Evolutionary conservation across 306 rosid genomes (phyloP).

Genomic region (Cucurbita argyrosperma): DNA sequence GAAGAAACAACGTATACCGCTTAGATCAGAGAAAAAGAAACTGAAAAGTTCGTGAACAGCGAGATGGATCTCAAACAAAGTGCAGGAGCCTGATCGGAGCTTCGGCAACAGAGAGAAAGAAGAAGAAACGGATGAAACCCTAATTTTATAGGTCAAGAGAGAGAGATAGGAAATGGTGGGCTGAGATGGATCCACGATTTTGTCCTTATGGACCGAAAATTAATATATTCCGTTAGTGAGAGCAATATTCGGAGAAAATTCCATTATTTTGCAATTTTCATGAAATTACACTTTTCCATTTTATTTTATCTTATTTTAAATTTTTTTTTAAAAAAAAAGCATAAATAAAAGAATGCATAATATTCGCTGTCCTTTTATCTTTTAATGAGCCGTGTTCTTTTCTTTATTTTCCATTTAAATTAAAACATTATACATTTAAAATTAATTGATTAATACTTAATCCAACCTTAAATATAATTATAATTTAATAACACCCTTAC

Average conservation of each 20-base stretch:
- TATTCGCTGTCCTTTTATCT: neutral
- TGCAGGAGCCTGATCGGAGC: neutral
- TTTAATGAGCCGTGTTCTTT: neutral
- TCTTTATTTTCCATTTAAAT: neutral
- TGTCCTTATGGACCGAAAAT: neutral
- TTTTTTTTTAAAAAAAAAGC: too few species aligned
- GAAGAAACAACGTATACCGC: neutral
- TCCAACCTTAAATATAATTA: too few species aligned
- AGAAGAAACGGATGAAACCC: neutral
- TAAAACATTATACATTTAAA: too few species aligned
- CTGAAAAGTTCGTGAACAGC: neutral
- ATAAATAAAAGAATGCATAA: neutral
- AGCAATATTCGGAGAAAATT: neutral
- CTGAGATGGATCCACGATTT: slow-evolving; percentile 29
- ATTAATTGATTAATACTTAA: too few species aligned
- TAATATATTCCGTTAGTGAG: neutral
- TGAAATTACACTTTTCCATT: neutral
- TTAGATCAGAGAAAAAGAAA: neutral
- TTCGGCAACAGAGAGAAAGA: neutral
- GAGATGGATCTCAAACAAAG: neutral
- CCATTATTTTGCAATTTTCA: neutral
- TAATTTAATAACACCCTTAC: neutral
- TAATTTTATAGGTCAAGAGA: slow-evolving; percentile 7
- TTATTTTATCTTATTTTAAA: too few species aligned
- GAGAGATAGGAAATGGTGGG: slow-evolving; percentile 15